Evolutionary conservation across 75 land plant species (phyloP), one percentile per base, ranked within the genome.

Genomic region (Pinus albicaulis): DNA sequence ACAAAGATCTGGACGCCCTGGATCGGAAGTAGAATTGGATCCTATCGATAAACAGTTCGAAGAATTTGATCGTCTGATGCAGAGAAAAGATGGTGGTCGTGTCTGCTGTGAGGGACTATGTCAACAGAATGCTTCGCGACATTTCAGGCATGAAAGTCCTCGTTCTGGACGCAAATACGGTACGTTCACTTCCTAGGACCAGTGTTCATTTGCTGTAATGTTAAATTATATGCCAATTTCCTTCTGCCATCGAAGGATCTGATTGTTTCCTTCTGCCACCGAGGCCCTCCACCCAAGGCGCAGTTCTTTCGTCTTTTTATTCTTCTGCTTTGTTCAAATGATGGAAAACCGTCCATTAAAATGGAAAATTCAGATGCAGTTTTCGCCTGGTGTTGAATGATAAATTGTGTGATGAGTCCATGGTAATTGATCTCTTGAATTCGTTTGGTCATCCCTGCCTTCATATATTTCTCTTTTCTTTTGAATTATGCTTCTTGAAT

Each of bases 81-180:
- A 1, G n/a, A 74, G 76, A 56, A 59, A n/a, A 89, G 70, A 97
- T 97, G 99, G 98, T 90, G 86, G 83, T 97, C 69, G 81, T 95
- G 3, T 57, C 90, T 16, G 86, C 89, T 5, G 98, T 83, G 10
- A 84, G 95, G 2, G 98, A 97, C 74, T 97, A 97, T 82, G 76
- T 96, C 68, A 74, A 76, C 38, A 84, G 89, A 60, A 96, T 96
- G 97, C 82, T 96, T 71, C 89, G 88, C 73, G 99, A 97, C 88
- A 94, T 97, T 80, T 81, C 98, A 61, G 99, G 99, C 74, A 97
- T 97, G 99, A 97, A 97, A 76, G 93, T 95, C 64, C 94, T 94
- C 76, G 81, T 97, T 77, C 91, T 97, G 75, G 99, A 97, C 83
- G 72, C 98, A 10, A 91, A 90, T 20, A 97, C 99, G 88, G 99